These are phyloP conservation scores for Cryptococcus wingfieldii DNA, from an alignment of 1,284 basidiomycete genomes.

Conservation along the genomic window DNA sequence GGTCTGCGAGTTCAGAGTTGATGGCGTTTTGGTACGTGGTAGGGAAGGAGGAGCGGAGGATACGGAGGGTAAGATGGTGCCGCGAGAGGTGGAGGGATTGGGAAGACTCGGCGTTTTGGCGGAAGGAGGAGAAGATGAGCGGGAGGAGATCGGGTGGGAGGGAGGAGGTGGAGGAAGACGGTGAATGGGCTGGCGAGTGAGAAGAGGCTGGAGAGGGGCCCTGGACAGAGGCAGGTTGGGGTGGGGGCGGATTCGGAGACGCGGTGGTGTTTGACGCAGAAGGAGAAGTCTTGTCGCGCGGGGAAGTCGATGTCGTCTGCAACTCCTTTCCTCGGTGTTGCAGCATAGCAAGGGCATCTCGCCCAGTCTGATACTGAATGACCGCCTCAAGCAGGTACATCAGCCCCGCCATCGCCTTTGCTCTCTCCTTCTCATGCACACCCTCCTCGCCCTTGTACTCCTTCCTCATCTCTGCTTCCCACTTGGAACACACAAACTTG, in stretches of 20 bases:
- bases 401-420: slow-evolving; percentile 42
- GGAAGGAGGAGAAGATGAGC: slow-evolving; percentile 25
- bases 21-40: slow-evolving; percentile 34
- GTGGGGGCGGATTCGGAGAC: slow-evolving; percentile 2
- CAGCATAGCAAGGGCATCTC: slow-evolving; percentile 30
- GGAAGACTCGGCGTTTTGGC: slow-evolving; percentile 18
- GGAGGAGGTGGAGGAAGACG: slow-evolving; percentile 13
- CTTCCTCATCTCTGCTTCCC: slow-evolving; percentile 30
- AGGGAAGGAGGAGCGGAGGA: slow-evolving; percentile 32
- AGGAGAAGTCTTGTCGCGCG: slow-evolving; percentile 17
- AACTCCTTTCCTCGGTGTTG: slow-evolving; percentile 17
- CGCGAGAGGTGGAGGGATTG: slow-evolving; percentile 30
- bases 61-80: slow-evolving; percentile 30
- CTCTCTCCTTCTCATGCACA: slow-evolving; percentile 23
- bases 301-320: slow-evolving; percentile 11
- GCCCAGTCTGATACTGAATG: slow-evolving; percentile 30
- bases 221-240: slow-evolving; percentile 1
- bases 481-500: slow-evolving; percentile 27
- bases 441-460: slow-evolving; percentile 10
- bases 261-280: slow-evolving; percentile 5
- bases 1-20: slow-evolving; percentile 34
- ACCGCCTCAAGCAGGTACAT: slow-evolving; percentile 46
- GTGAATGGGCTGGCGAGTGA: slow-evolving; percentile 9
- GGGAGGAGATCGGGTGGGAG: slow-evolving; percentile 33
- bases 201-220: slow-evolving; percentile 3